Base-by-base conservation (phyloP, 768 basidiomycete genomes). In the Suillus subaureus region DNA sequence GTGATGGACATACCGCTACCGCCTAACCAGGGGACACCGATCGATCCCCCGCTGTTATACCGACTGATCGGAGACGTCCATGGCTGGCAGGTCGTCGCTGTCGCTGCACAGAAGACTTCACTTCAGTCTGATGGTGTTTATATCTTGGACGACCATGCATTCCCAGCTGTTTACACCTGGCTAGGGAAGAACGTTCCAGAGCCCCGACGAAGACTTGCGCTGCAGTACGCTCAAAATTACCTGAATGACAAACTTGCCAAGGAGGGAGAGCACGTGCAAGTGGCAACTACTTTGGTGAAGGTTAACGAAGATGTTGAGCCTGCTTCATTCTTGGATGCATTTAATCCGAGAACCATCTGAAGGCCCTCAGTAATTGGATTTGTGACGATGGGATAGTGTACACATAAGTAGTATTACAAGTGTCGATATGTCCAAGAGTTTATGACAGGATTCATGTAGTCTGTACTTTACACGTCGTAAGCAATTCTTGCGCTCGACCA, bases 401-500 rank as follows among this genome's bases (percentile, higher is more conserved):
- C 12, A 55, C n/a, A 33, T 55, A 33, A 33, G 18, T 55, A 26
- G 40, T 28, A 60, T 21, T 28, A 42, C 39, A 40, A 16, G 28
- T 35, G 21, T 33, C 54, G 12, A 55, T n/a, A 11, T 55, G 54
- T 55, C 54, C 54, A 55, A 55, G 18, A 55, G 5, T 55, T 6
- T 35, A 55, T 13, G 8, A n/a, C 11, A 55, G 43, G n/a, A 18
- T 40, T 28, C 26, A 12, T 26, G 6, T 15, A 13, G 28, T 21
- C 4, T 42, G 21, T 28, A 12, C 57, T 56, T 69, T 64, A 76
- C 9, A 76, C 56, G 65, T 90, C 85, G 68, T 89, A 91, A 37
- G 76, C 89, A 18, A 92, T 77, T 28, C 90, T 77, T 6, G 85
- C 97, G 23, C 94, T 92, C 61, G 89, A 82, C 89, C 95, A 98